A percentile compares a stretch with the other conserved stretches of the same genome.
Evolutionary conservation across 805 yeast species (phyloP).

Genomic region (Wickerhamiella alocasiicola): DNA sequence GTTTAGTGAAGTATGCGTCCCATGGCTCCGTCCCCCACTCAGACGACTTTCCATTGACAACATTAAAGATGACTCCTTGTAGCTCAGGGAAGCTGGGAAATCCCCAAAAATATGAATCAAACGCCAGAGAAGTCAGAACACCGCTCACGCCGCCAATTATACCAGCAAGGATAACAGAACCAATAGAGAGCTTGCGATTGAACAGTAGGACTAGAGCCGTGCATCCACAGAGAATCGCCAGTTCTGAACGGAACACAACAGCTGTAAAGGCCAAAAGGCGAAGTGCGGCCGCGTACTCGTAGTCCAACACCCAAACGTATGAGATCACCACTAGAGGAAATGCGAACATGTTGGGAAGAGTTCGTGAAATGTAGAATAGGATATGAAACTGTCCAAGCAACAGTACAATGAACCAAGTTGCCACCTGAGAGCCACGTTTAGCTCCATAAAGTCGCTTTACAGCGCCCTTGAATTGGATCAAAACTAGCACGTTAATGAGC

Average conservation of each 20-base stretch:
- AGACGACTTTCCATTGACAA: conserved; percentile 56
- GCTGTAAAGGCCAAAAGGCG: conserved; percentile 49
- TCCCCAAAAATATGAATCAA: conserved; percentile 75
- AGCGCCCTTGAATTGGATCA: conserved; percentile 40
- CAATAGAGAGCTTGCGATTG: conserved; percentile 30
- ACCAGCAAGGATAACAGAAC: conserved; percentile 27
- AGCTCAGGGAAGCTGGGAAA: conserved; percentile 57
- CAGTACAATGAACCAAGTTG: conserved; percentile 47
- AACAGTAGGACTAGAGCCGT: conserved; percentile 31
- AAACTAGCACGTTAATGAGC: conserved; percentile 40
- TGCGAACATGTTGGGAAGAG: conserved; percentile 73
- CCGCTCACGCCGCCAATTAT: conserved; percentile 44
- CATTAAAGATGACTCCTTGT: conserved; percentile 60
- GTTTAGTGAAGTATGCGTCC: conserved; percentile 48
- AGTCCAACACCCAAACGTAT: conserved; percentile 38
- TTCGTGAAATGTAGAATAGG: conserved; percentile 65
- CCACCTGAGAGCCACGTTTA: conserved; percentile 12
- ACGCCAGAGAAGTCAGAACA: conserved; percentile 31
- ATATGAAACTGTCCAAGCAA: conserved; percentile 65
- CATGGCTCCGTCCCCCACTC: conserved; percentile 83
- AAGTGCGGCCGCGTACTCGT: conserved; percentile 38
- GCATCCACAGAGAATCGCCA: conserved; percentile 42
- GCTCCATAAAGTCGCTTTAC: conserved; percentile 23
- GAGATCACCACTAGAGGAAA: conserved; percentile 58
- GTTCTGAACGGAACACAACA: conserved; percentile 61